Conservation (phyloP, 805 yeast species). For the Komagataella phaffii region DNA sequence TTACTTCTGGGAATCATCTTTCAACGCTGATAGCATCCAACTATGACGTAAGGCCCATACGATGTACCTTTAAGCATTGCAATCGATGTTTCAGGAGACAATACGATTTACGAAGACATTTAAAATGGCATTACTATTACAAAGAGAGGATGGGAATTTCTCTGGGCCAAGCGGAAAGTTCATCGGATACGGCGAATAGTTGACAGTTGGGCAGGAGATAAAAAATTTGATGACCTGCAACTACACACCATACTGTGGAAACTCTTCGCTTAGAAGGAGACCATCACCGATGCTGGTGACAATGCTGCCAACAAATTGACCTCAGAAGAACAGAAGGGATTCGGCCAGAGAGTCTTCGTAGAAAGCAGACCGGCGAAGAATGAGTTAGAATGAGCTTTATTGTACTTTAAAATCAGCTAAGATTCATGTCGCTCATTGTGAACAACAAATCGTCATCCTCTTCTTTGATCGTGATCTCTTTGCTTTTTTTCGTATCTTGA, state of each 20-base stretch:
- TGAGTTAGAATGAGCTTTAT: not conserved
- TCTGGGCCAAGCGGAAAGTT: not conserved
- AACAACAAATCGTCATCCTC: slow-evolving; percentile 58
- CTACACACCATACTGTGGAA: too few relatives aligned
- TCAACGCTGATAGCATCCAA: slow-evolving; percentile 22
- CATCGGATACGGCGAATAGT: not conserved
- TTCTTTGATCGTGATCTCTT: slow-evolving; percentile 20
- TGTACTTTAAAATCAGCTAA: not conserved
- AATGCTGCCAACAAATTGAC: too few relatives aligned
- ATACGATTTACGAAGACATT: slow-evolving; percentile 34
- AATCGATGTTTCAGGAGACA: slow-evolving; percentile 36
- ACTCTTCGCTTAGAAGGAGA: too few relatives aligned
- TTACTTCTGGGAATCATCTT: not conserved
- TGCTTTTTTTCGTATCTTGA: slow-evolving; percentile 1
- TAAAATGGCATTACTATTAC: slow-evolving; percentile 34
- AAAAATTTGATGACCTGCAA: not conserved
- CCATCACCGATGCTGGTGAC: too few relatives aligned
- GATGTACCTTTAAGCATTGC: slow-evolving; percentile 37
- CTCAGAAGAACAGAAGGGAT: too few relatives aligned
- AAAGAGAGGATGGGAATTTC: not conserved
- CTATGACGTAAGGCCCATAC: slow-evolving; percentile 18
- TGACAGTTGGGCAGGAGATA: not conserved
- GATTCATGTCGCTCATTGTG: slow-evolving; percentile 62
- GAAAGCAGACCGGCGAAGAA: too few relatives aligned
- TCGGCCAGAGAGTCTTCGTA: too few relatives aligned